These are phyloP conservation scores for Paecilomyces formosus DNA, from an alignment of 2,329 filamentous ascomycete species.

Conservation along the genomic window DNA sequence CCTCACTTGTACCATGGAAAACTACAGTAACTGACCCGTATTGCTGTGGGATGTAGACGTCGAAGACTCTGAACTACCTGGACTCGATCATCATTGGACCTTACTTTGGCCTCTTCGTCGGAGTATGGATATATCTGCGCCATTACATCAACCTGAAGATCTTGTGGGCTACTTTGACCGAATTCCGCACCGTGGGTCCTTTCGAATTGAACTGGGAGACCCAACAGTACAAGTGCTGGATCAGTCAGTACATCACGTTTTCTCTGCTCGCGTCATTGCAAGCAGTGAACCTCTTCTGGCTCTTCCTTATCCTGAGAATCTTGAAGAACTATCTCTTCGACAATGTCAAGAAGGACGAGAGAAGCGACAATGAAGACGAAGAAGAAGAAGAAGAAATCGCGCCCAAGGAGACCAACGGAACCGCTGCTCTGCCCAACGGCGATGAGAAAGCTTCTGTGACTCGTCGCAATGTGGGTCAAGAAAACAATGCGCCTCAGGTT, in stretches of 20 bases:
- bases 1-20: neutral
- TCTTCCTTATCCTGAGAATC: constrained; percentile 39
- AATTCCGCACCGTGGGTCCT: constrained; percentile 41
- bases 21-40: constrained; percentile 1
- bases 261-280: constrained; percentile 37
- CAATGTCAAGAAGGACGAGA: constrained; percentile 33
- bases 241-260: constrained; percentile 41
- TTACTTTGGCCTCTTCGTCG: constrained; percentile 78
- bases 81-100: constrained; percentile 70
- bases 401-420: constrained; percentile 11
- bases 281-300: constrained; percentile 40
- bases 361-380: constrained; percentile 41
- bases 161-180: constrained; percentile 39
- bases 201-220: constrained; percentile 43
- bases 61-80: constrained; percentile 86
- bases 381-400: constrained; percentile 31
- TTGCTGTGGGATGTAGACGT: constrained; percentile 51
- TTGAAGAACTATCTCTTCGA: constrained; percentile 35
- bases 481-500: constrained; percentile 26
- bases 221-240: constrained; percentile 43
- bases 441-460: constrained; percentile 13
- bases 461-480: constrained; percentile 17
- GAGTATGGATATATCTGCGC: constrained; percentile 80
- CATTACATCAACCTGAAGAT: constrained; percentile 56
- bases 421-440: constrained; percentile 18